phyloP scores from a whole-genome alignment of 1,139 yeast genomes.

The Blastobotrys illinoisensis region DNA sequence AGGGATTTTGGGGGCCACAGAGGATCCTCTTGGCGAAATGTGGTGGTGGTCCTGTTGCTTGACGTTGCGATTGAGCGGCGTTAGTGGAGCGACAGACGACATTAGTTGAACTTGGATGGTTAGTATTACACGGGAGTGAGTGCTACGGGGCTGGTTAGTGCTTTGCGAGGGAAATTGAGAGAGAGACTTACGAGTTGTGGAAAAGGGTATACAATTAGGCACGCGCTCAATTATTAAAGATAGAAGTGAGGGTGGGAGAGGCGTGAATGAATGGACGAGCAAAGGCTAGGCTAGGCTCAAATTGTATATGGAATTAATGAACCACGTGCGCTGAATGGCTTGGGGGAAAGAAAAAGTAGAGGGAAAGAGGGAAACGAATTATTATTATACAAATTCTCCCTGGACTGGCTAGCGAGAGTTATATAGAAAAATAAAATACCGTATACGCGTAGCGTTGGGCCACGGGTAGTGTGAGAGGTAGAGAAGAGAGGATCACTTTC shows the following conservation, averaged over 20 bases:
- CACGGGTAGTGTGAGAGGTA: not conserved
- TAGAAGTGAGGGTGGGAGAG: not conserved
- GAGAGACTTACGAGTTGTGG: not conserved
- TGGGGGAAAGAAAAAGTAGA: not conserved
- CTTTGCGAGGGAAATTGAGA: no score
- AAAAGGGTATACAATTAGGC: not conserved
- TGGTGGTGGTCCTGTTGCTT: not conserved
- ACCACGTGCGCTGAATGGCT: not conserved
- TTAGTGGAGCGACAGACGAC: constrained; percentile 13
- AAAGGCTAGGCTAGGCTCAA: not conserved
- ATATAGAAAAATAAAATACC: not conserved
- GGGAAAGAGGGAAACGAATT: not conserved
- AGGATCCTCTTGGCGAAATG: not conserved
- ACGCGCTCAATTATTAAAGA: not conserved
- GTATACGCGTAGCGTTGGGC: not conserved
- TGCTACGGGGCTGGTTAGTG: not conserved
- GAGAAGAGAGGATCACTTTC: not conserved
- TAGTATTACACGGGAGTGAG: not conserved
- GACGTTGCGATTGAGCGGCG: constrained; percentile 3
- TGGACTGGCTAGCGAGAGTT: not conserved
- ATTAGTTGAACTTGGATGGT: constrained; percentile 1
- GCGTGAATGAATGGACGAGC: constrained; percentile 1
- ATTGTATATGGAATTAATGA: not conserved
- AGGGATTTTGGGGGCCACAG: not conserved
- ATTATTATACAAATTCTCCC: not conserved